Percentiles rank a stretch among this genome's conserved stretches.
Conservation (phyloP, 805 yeast genomes). For the Jamesozyma rosinii region DNA sequence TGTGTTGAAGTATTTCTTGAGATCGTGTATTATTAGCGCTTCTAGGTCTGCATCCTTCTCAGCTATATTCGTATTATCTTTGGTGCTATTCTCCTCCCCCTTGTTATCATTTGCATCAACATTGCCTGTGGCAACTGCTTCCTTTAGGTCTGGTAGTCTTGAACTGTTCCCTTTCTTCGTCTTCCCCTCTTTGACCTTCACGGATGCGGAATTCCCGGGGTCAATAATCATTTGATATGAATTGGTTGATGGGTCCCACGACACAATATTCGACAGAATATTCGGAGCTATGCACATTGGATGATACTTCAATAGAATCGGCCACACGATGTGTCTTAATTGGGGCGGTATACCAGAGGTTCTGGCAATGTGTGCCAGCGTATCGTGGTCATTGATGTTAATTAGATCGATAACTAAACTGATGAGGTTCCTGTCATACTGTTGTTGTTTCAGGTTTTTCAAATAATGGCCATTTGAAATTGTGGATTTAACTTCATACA, state of each 20-base stretch:
- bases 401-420: constrained; percentile 49
- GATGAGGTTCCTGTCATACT: constrained; percentile 26
- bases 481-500: constrained; percentile 13
- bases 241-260: constrained; percentile 19
- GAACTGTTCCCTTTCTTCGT: too few relatives aligned
- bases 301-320: constrained; percentile 66
- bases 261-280: constrained; percentile 46
- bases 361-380: constrained; percentile 71
- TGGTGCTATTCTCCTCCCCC: neutral
- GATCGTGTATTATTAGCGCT: constrained; percentile 44
- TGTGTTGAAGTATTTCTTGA: constrained; percentile 46
- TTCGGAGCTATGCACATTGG: constrained; percentile 77
- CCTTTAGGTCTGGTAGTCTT: constrained; percentile 6
- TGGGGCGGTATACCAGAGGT: constrained; percentile 81
- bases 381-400: constrained; percentile 53
- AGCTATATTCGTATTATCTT: neutral
- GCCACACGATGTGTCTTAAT: constrained; percentile 76
- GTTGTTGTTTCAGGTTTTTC: constrained; percentile 24
- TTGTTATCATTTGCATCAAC: neutral
- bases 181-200: too few relatives aligned
- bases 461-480: constrained; percentile 19
- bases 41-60: constrained; percentile 16
- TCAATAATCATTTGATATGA: constrained; percentile 5
- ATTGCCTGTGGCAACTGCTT: too few relatives aligned
- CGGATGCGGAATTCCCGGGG: too few relatives aligned